A percentile compares a stretch with the other conserved stretches of the same genome.
phyloP scores from a whole-genome alignment of 176 grass and related monocot genomes.

The Typha latifolia region DNA sequence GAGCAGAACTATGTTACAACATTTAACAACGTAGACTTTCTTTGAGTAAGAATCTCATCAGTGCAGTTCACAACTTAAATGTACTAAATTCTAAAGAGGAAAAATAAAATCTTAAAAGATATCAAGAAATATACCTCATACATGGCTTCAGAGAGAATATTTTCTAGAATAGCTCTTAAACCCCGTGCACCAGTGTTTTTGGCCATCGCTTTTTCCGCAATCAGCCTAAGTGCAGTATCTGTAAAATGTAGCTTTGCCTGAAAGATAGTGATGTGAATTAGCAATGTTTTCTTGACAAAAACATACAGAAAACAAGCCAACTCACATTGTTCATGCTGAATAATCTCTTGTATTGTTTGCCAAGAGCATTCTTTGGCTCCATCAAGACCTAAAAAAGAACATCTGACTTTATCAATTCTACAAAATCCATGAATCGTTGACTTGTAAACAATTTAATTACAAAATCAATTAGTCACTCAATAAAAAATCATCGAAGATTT shows the following conservation, averaged over 20 bases:
- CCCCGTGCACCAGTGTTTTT: constrained; percentile 93
- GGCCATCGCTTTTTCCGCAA: constrained; percentile 77
- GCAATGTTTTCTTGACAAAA: constrained; percentile 7
- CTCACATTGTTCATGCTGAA: constrained; percentile 96
- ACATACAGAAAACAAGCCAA: not conserved
- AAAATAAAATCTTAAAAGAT: not conserved
- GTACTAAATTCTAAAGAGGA: not conserved
- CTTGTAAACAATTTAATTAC: not conserved
- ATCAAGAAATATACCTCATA: constrained; percentile 62
- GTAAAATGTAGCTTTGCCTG: constrained; percentile 96
- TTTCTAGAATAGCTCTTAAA: constrained; percentile 90
- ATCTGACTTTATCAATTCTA: constrained; percentile 16
- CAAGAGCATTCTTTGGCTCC: constrained; percentile 84
- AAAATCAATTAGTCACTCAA: not conserved
- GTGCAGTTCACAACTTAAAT: too few relatives aligned
- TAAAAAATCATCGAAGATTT: not conserved
- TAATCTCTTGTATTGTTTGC: constrained; percentile 96
- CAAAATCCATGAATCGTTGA: constrained; percentile 8
- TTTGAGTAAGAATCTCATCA: not conserved
- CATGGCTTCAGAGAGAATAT: constrained; percentile 94
- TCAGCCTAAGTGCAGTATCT: constrained; percentile 68
- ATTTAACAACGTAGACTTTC: not conserved
- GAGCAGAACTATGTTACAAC: not conserved
- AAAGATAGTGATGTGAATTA: constrained; percentile 22
- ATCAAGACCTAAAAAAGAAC: constrained; percentile 53